Percentiles rank a stretch among this genome's conserved stretches.
Evolutionary conservation across 2,329 filamentous ascomycete genomes (phyloP).

Genomic region (Aspergillus neoniger): DNA sequence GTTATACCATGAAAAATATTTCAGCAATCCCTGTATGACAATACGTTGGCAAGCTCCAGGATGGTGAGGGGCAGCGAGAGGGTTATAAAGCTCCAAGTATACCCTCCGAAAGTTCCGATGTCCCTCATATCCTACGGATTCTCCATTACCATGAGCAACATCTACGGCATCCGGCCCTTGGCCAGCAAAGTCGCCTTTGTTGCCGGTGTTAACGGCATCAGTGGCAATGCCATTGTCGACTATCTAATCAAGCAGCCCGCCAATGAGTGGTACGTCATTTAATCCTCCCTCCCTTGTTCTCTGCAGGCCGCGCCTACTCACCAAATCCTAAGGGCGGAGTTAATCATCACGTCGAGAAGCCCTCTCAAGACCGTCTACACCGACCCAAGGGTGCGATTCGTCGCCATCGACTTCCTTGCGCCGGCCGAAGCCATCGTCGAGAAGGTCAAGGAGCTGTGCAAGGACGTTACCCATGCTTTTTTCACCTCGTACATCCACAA

Average conservation of each 20-base stretch:
- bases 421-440: slow-evolving; percentile 19
- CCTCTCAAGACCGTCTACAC: slow-evolving; percentile 23
- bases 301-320: background rate
- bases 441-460: slow-evolving; percentile 23
- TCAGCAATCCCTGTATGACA: too few relatives aligned
- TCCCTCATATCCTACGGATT: background rate
- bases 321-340: slow-evolving; percentile 11
- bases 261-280: background rate
- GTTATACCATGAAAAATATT: too few relatives aligned
- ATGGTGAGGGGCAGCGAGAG: background rate
- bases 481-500: slow-evolving; percentile 38
- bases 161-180: background rate
- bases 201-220: background rate
- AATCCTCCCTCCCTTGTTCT: background rate
- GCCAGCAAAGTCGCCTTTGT: background rate
- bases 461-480: slow-evolving; percentile 36
- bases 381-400: slow-evolving; percentile 28
- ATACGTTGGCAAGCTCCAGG: too few relatives aligned
- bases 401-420: slow-evolving; percentile 34
- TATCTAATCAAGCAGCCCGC: background rate
- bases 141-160: background rate
- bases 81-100: background rate
- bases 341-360: slow-evolving; percentile 34
- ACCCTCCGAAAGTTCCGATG: background rate
- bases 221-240: background rate